Conservation (phyloP, 352 stramenopile species). For the Globisporangium recalcitrans region DNA sequence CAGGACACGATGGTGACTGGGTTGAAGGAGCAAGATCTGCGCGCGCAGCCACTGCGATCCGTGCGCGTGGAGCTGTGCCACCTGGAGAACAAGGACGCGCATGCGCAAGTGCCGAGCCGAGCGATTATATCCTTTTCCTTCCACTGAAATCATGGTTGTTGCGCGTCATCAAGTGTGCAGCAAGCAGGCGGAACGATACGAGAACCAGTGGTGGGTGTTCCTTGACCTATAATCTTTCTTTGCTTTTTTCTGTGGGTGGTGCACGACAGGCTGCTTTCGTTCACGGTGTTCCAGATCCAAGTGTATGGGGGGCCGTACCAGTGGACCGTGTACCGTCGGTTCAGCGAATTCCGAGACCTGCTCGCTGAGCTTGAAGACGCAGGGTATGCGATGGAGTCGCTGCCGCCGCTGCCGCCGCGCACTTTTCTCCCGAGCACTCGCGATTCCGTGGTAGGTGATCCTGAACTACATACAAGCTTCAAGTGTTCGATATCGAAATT, state of each 20-base stretch:
- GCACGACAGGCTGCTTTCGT: slow-evolving; percentile 65
- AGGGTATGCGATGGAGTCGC: slow-evolving; percentile 41
- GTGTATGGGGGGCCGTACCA: slow-evolving; percentile 83
- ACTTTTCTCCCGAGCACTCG: slow-evolving; percentile 77
- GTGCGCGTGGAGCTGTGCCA: slow-evolving; percentile 82
- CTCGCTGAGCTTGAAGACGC: slow-evolving; percentile 40
- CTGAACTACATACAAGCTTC: neutral
- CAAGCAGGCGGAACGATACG: slow-evolving; percentile 2
- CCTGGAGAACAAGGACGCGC: slow-evolving; percentile 84
- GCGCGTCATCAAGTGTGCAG: slow-evolving; percentile 1
- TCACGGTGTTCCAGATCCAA: slow-evolving; percentile 81
- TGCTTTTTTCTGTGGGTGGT: slow-evolving; percentile 14
- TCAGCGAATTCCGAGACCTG: slow-evolving; percentile 75
- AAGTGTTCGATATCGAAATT: neutral
- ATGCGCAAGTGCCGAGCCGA: slow-evolving; percentile 65
- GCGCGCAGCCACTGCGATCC: slow-evolving; percentile 66
- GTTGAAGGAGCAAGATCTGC: slow-evolving; percentile 60
- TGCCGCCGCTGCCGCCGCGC: slow-evolving; percentile 60
- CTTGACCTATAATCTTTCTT: slow-evolving; percentile 12
- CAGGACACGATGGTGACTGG: slow-evolving; percentile 78
- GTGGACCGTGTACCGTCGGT: slow-evolving; percentile 83
- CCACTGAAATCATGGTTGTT: slow-evolving; percentile 7
- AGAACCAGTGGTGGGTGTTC: slow-evolving; percentile 5
- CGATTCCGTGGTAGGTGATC: slow-evolving; percentile 34
- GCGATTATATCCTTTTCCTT: slow-evolving; percentile 35